These are phyloP conservation scores for Prunus mume DNA, from an alignment of 306 rosid genomes.

Conservation along the genomic window DNA sequence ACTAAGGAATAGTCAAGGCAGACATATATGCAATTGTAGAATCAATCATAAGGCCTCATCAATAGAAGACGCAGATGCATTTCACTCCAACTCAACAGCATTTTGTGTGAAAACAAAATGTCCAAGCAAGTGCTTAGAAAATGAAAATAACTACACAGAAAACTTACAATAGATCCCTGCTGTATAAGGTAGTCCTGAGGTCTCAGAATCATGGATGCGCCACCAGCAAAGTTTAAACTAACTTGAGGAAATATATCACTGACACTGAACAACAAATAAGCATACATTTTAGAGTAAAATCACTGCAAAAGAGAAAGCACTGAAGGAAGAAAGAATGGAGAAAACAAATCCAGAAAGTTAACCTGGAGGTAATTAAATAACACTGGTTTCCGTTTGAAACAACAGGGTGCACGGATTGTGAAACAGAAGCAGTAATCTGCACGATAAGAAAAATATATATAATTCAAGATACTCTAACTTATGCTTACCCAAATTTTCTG, in stretches of 20 bases:
- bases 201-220: conserved; percentile 66
- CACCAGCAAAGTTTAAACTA: conserved; percentile 83
- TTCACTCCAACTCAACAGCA: conserved; percentile 15
- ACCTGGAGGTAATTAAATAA: conserved; percentile 69
- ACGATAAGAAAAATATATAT: not conserved
- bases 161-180: conserved; percentile 77
- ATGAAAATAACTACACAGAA: not conserved
- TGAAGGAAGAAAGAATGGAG: conserved; percentile 2
- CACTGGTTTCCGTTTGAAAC: conserved; percentile 69
- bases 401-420: conserved; percentile 61
- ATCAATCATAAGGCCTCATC: conserved; percentile 10
- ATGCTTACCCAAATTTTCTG: not conserved
- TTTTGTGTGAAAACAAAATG: conserved; percentile 5
- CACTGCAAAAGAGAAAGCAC: conserved; percentile 8
- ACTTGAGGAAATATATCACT: conserved; percentile 81
- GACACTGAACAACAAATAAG: conserved; percentile 46
- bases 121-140: conserved; percentile 12
- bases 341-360: conserved; percentile 8
- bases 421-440: conserved; percentile 61
- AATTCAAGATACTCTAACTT: not conserved
- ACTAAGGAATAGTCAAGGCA: conserved; percentile 2
- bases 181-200: conserved; percentile 93
- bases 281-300: conserved; percentile 20
- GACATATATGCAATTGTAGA: not conserved
- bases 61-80: conserved; percentile 14